Evolutionary conservation across 2,329 filamentous ascomycete species (phyloP).

Genomic region (Tolypocladium guangdongense): DNA sequence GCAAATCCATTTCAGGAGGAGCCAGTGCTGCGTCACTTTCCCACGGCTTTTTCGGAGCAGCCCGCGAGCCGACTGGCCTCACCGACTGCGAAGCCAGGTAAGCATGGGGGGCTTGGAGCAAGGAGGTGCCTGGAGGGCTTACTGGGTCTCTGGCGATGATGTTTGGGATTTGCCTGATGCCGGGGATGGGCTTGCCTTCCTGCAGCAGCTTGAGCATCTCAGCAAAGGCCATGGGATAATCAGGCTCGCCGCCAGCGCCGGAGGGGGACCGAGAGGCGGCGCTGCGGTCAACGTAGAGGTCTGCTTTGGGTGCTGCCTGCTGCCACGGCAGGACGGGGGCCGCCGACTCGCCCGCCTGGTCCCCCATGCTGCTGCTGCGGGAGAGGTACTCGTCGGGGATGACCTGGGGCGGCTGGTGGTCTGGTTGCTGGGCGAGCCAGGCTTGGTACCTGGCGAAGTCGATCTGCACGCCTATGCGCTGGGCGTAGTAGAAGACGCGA

Average conservation of each 20-base stretch:
- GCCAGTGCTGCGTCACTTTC: constrained; percentile 43
- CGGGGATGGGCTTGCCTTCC: constrained; percentile 71
- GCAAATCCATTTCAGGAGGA: constrained; percentile 8
- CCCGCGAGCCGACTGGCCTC: constrained; percentile 35
- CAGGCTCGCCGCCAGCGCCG: constrained; percentile 38
- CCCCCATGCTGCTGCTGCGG: neutral
- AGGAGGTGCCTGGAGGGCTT: constrained; percentile 15
- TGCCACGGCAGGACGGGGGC: constrained; percentile 31
- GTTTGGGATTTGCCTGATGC: constrained; percentile 77
- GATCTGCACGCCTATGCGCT: constrained; percentile 39
- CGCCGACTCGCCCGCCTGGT: constrained; percentile 1
- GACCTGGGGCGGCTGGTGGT: constrained; percentile 22
- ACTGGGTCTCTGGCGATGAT: constrained; percentile 64
- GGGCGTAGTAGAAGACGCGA: constrained; percentile 55
- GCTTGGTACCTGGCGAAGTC: constrained; percentile 57
- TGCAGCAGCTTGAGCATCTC: constrained; percentile 80
- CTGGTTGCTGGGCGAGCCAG: constrained; percentile 38
- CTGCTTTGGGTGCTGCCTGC: constrained; percentile 34
- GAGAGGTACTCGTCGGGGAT: constrained; percentile 22
- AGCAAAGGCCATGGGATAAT: constrained; percentile 73
- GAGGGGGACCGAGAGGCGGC: constrained; percentile 9
- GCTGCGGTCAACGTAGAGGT: constrained; percentile 33
- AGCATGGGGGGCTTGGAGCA: neutral
- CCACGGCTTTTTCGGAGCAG: constrained; percentile 59
- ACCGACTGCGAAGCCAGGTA: constrained; percentile 24